Evolutionary conservation across 805 yeast genomes (phyloP).

Genomic region (Soucietia sequanensis): DNA sequence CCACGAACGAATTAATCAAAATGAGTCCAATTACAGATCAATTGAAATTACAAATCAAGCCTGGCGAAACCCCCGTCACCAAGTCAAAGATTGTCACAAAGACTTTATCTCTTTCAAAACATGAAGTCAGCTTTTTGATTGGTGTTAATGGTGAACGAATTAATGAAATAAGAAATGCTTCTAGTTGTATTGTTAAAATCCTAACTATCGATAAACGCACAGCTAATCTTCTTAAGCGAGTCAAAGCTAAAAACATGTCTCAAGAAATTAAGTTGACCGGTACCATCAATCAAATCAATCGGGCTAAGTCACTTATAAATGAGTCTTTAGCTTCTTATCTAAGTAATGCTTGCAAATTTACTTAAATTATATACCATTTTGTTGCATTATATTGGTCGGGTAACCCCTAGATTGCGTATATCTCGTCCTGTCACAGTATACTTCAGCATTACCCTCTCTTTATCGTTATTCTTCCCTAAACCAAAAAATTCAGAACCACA

Average conservation of each 20-base stretch:
- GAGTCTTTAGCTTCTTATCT: background rate
- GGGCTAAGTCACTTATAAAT: conserved; percentile 8
- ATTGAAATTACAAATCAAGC: no score
- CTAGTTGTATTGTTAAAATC: conserved; percentile 22
- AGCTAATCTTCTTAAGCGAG: conserved; percentile 7
- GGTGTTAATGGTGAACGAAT: conserved; percentile 24
- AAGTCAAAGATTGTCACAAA: background rate
- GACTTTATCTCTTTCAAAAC: conserved; percentile 4
- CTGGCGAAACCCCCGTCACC: background rate
- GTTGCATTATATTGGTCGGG: no score
- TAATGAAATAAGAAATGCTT: conserved; percentile 17
- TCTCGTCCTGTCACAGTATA: conserved; percentile 5
- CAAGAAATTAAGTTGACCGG: conserved; percentile 19
- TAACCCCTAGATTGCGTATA: conserved; percentile 5
- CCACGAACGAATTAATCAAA: no score
- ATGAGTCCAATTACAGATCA: no score
- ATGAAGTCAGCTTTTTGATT: conserved; percentile 22
- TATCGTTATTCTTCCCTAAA: no score
- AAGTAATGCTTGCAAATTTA: no score
- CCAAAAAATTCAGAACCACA: no score
- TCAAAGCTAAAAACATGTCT: conserved; percentile 7
- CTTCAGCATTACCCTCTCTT: conserved; percentile 4
- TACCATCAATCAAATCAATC: conserved; percentile 9
- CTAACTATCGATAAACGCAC: conserved; percentile 10
- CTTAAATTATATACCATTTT: no score